phyloP scores from a whole-genome alignment of 2,329 filamentous ascomycete genomes.

The Ampelomyces quisqualis region DNA sequence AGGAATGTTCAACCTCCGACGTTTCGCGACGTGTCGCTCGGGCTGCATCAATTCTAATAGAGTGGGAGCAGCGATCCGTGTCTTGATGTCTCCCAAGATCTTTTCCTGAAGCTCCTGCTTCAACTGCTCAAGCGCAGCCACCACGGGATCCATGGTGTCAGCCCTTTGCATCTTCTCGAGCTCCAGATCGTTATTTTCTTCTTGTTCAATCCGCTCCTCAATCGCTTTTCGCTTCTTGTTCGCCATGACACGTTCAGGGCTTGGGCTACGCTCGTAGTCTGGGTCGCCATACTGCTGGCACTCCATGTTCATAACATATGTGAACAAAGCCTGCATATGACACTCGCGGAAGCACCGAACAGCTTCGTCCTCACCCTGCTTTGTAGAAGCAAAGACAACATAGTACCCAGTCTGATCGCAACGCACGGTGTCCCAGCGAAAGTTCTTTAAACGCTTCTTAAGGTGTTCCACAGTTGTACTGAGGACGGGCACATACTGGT shows the following conservation, averaged over 20 bases:
- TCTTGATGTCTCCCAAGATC: constrained; percentile 83
- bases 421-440: constrained; percentile 76
- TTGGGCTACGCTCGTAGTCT: constrained; percentile 59
- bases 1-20: constrained; percentile 74
- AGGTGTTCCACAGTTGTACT: constrained; percentile 83
- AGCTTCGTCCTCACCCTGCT: constrained; percentile 74
- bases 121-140: constrained; percentile 77
- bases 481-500: constrained; percentile 82
- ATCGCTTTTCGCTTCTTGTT: constrained; percentile 63
- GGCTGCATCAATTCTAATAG: constrained; percentile 83
- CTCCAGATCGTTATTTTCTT: constrained; percentile 80
- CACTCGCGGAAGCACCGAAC: constrained; percentile 76
- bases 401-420: constrained; percentile 87
- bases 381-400: constrained; percentile 81
- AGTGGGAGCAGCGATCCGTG: constrained; percentile 77
- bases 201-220: constrained; percentile 64
- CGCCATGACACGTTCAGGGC: constrained; percentile 52
- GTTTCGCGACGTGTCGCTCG: constrained; percentile 73
- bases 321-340: constrained; percentile 84
- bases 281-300: constrained; percentile 69
- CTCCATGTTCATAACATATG: constrained; percentile 89
- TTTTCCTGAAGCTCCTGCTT: constrained; percentile 81
- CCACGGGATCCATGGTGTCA: constrained; percentile 84
- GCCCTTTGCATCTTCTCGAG: constrained; percentile 88
- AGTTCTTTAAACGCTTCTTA: constrained; percentile 83